These are phyloP conservation scores for Obelidium mucronatum DNA, from an alignment of 192 early-diverging fungal genomes.

Conservation along the genomic window DNA sequence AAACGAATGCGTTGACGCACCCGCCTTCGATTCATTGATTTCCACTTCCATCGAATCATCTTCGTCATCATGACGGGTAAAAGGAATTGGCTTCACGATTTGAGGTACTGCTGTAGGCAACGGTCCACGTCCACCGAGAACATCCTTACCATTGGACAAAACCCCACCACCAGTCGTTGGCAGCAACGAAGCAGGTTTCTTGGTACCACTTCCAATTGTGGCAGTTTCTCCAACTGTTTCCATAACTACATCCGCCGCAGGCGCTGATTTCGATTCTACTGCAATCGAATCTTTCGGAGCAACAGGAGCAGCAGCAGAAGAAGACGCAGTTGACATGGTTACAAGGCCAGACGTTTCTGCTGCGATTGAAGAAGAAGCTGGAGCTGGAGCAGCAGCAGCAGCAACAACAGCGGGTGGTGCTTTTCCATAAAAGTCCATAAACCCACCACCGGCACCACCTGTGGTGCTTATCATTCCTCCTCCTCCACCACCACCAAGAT, in stretches of 20 bases:
- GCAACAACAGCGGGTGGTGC: not conserved
- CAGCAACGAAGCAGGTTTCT: no score
- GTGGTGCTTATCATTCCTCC: not conserved
- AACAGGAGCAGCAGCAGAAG: not conserved
- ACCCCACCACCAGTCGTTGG: not conserved
- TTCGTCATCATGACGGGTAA: not conserved
- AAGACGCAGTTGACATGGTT: not conserved
- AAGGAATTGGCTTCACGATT: not conserved
- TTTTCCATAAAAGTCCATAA: not conserved
- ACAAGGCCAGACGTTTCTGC: not conserved
- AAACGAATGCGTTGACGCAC: not conserved
- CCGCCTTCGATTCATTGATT: not conserved
- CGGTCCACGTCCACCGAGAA: not conserved
- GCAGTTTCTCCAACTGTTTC: no score
- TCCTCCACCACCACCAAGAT: not conserved
- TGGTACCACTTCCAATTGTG: no score
- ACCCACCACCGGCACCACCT: not conserved
- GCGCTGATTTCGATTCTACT: not conserved
- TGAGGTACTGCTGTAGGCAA: no score
- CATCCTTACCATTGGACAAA: not conserved
- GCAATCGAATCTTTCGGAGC: not conserved
- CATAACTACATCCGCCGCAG: not conserved
- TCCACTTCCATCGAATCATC: conserved; percentile 10
- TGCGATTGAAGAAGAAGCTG: not conserved
- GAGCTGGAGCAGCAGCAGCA: not conserved